These are phyloP conservation scores for Mortierella sp. DNA, from an alignment of 371 early-diverging fungal genomes.

Conservation along the genomic window DNA sequence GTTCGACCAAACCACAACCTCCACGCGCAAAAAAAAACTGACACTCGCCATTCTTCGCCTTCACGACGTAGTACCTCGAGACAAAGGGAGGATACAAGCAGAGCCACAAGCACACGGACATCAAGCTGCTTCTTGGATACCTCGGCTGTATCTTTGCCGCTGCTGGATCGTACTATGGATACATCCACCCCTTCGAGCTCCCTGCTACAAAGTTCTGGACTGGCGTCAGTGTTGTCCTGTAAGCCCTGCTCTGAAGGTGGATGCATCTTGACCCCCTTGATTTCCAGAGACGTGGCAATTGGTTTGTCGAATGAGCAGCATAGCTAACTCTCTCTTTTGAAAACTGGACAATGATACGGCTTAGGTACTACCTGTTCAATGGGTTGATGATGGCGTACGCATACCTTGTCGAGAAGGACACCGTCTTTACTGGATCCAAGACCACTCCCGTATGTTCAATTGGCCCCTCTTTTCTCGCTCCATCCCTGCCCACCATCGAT, in stretches of 20 bases:
- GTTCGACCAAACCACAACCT: too few relatives aligned
- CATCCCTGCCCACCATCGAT: background rate
- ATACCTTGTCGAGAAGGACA: slow-evolving; percentile 48
- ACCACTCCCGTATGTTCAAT: slow-evolving; percentile 41
- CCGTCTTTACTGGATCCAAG: slow-evolving; percentile 46
- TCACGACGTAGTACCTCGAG: slow-evolving; percentile 38
- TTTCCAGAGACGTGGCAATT: background rate
- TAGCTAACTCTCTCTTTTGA: background rate
- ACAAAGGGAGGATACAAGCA: slow-evolving; percentile 46
- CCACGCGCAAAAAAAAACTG: background rate
- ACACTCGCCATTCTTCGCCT: background rate
- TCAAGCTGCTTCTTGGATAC: slow-evolving; percentile 48
- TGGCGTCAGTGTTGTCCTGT: slow-evolving; percentile 40
- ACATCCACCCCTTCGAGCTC: slow-evolving; percentile 48
- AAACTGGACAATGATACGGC: too few relatives aligned
- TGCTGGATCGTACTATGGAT: slow-evolving; percentile 57
- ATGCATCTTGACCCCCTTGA: background rate
- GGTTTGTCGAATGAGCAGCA: background rate
- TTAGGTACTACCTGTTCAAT: slow-evolving; percentile 50
- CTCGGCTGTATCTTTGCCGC: slow-evolving; percentile 46
- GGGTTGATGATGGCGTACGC: slow-evolving; percentile 50
- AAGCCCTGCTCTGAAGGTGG: slow-evolving; percentile 8
- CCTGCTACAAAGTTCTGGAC: slow-evolving; percentile 54
- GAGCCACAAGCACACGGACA: slow-evolving; percentile 56
- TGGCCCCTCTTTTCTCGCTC: background rate